phyloP scores from a whole-genome alignment of 768 basidiomycete species.

The Macrolepiota fuliginosa region DNA sequence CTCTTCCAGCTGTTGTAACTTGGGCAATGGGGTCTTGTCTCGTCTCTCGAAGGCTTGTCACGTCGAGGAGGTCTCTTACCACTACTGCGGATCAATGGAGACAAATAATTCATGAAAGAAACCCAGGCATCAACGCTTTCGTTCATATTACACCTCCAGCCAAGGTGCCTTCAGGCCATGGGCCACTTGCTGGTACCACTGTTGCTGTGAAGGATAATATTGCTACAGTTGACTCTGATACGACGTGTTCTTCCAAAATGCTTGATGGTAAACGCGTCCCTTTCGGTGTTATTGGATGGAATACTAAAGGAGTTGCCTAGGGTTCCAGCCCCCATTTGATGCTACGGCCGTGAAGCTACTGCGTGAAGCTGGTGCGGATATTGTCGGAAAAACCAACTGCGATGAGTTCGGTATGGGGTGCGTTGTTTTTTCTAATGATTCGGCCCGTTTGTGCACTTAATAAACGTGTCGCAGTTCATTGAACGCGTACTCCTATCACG shows the following conservation, averaged over 20 bases:
- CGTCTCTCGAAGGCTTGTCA: not conserved
- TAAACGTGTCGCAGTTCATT: slow-evolving; percentile 52
- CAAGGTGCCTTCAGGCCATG: not conserved
- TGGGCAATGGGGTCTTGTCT: not conserved
- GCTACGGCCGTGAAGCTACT: slow-evolving; percentile 79
- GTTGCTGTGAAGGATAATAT: slow-evolving; percentile 90
- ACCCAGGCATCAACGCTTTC: slow-evolving; percentile 55
- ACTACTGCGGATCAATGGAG: slow-evolving; percentile 23
- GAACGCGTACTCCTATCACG: slow-evolving; percentile 71
- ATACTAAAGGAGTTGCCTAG: slow-evolving; percentile 29
- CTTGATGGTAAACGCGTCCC: slow-evolving; percentile 46
- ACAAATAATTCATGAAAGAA: slow-evolving; percentile 30
- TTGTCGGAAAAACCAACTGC: slow-evolving; percentile 90
- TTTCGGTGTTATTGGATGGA: not conserved
- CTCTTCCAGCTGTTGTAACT: not conserved
- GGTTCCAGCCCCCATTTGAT: slow-evolving; percentile 78
- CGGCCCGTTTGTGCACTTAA: not conserved
- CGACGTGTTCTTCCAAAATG: slow-evolving; percentile 78
- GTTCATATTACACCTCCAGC: slow-evolving; percentile 30
- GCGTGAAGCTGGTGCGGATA: slow-evolving; percentile 56
- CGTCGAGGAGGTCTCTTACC: not conserved
- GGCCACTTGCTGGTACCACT: slow-evolving; percentile 38
- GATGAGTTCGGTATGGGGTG: slow-evolving; percentile 99
- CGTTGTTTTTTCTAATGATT: slow-evolving; percentile 19
- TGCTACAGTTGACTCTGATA: slow-evolving; percentile 57